Evolutionary conservation across 2,329 filamentous ascomycete genomes (phyloP).

Genomic region (Aspergillus sp.): DNA sequence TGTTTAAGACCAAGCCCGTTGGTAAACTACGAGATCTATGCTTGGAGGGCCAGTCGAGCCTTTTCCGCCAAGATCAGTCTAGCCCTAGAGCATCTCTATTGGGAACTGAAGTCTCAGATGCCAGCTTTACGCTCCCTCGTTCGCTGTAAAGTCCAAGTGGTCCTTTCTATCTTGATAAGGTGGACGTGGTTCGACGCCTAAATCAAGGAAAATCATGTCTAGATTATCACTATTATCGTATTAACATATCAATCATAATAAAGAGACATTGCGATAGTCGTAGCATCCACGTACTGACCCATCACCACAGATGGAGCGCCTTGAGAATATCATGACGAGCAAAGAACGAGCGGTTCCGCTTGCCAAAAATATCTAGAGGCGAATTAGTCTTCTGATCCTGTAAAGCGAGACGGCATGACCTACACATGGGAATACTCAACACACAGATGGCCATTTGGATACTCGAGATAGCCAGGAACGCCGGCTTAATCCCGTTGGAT

Average conservation of each 20-base stretch:
- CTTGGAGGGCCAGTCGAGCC: no score
- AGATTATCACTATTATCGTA: background rate
- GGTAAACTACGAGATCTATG: no score
- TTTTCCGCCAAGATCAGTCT: no score
- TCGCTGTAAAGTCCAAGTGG: no score
- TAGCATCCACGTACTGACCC: background rate
- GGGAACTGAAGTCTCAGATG: no score
- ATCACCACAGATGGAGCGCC: constrained; percentile 35
- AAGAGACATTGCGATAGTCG: no score
- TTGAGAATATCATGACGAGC: constrained; percentile 70
- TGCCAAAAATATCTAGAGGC: constrained; percentile 71
- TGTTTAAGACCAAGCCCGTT: background rate
- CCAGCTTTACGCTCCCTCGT: no score
- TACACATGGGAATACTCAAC: constrained; percentile 75
- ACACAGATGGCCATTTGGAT: constrained; percentile 77
- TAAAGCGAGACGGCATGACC: constrained; percentile 39
- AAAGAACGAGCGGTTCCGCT: constrained; percentile 72
- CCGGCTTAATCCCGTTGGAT: constrained; percentile 51
- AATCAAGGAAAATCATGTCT: no score
- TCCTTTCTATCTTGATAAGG: no score
- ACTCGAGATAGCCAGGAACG: constrained; percentile 70
- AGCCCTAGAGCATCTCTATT: no score
- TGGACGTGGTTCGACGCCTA: no score
- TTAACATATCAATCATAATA: background rate
- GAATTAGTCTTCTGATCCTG: constrained; percentile 1